These are phyloP conservation scores for Tympanopsis confertula DNA, from an alignment of 2,329 filamentous ascomycete species.

Conservation along the genomic window DNA sequence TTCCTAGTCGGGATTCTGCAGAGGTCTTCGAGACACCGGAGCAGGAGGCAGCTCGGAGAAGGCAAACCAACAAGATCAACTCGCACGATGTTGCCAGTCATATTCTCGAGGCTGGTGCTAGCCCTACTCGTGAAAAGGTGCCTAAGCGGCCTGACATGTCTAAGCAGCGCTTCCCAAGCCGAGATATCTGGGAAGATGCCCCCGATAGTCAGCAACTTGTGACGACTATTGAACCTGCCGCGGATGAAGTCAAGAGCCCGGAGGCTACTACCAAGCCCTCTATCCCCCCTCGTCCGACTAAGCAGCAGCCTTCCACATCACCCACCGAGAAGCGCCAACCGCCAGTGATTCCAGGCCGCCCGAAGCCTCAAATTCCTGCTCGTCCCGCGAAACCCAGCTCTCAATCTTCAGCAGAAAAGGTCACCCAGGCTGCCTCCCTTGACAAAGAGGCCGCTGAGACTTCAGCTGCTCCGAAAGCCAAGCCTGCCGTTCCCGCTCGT, in stretches of 20 bases:
- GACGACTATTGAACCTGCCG: neutral
- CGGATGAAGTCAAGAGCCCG: neutral
- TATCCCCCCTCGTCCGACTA: neutral
- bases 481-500: neutral
- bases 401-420: neutral
- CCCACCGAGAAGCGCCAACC: conserved; percentile 1
- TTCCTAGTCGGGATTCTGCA: neutral
- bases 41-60: neutral
- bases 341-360: neutral
- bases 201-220: conserved; percentile 62
- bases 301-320: neutral
- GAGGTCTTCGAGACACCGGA: conserved; percentile 1
- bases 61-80: neutral
- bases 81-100: neutral
- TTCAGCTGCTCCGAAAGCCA: neutral
- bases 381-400: neutral
- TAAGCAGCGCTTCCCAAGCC: conserved; percentile 70
- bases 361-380: neutral
- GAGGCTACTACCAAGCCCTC: neutral
- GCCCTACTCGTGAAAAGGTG: neutral
- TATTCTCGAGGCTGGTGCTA: neutral
- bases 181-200: conserved; percentile 94
- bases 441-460: no score
- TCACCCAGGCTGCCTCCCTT: neutral
- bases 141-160: neutral